A percentile compares a stretch with the other conserved stretches of the same genome.
Conservation (phyloP, 192 early-diverging fungal genomes). For the Lobosporangium transversale region DNA sequence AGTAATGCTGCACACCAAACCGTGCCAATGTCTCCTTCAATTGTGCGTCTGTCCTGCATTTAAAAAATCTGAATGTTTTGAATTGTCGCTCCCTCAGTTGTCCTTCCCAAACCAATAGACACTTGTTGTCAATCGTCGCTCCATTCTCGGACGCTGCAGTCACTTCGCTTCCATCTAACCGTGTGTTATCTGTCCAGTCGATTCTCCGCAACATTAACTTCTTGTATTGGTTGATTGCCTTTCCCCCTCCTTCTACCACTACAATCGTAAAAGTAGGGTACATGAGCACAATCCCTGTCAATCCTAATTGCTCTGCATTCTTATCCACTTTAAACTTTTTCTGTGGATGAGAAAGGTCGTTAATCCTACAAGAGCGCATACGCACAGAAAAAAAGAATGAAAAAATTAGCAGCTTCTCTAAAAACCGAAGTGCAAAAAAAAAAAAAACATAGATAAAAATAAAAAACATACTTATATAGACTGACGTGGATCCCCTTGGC, state of each 20-base stretch:
- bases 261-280: constrained; percentile 82
- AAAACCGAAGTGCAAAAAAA: background rate
- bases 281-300: constrained; percentile 86
- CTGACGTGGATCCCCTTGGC: constrained; percentile 75
- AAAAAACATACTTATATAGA: constrained; percentile 79
- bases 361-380: constrained; percentile 66
- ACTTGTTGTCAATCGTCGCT: constrained; percentile 75
- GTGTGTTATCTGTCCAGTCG: constrained; percentile 82
- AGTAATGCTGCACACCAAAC: constrained; percentile 82
- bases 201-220: constrained; percentile 96
- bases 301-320: constrained; percentile 86
- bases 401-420: background rate
- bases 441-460: background rate
- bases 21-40: constrained; percentile 79
- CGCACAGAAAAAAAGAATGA: background rate
- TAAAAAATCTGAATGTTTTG: constrained; percentile 75
- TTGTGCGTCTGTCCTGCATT: constrained; percentile 76
- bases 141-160: constrained; percentile 9
- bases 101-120: constrained; percentile 95
- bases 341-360: constrained; percentile 80
- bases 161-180: constrained; percentile 56
- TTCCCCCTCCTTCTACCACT: constrained; percentile 92
- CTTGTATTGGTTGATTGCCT: constrained; percentile 91
- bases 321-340: constrained; percentile 90
- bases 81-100: constrained; percentile 82